Conservation (phyloP, 169 alveolate genomes). For the Plasmodium blacklocki region DNA sequence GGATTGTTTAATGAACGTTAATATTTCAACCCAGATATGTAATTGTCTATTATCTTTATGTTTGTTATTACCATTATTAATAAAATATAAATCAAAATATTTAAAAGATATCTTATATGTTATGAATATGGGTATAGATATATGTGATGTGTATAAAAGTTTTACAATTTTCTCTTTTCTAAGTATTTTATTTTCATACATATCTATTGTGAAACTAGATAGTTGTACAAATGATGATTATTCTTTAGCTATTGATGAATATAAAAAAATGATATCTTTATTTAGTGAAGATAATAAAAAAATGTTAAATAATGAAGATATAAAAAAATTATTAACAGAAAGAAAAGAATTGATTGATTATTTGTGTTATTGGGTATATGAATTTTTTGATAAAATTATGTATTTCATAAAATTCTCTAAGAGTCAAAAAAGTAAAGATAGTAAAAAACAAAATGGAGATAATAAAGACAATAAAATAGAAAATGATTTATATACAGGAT, state of each 20-base stretch:
- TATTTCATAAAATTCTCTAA: conserved; percentile 58
- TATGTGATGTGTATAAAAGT: conserved; percentile 70
- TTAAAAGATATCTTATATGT: conserved; percentile 50
- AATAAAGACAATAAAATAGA: conserved; percentile 43
- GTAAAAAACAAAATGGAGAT: conserved; percentile 63
- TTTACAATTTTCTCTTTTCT: conserved; percentile 65
- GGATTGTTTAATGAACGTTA: conserved; percentile 54
- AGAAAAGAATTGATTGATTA: conserved; percentile 57
- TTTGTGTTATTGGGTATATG: conserved; percentile 62
- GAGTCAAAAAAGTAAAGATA: conserved; percentile 50
- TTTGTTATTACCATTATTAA: conserved; percentile 59
- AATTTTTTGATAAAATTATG: conserved; percentile 67
- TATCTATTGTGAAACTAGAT: conserved; percentile 57
- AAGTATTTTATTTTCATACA: conserved; percentile 64
- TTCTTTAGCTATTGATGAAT: conserved; percentile 11
- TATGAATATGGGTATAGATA: conserved; percentile 67
- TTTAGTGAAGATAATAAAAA: background rate
- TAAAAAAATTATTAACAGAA: conserved; percentile 17
- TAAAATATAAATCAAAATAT: conserved; percentile 38
- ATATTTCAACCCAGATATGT: conserved; percentile 65
- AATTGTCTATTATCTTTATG: conserved; percentile 65
- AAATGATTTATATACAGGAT: conserved; percentile 64
- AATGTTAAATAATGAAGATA: conserved; percentile 20
- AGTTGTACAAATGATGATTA: conserved; percentile 18
- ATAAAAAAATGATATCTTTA: conserved; percentile 16